Conservation (phyloP, 768 basidiomycete species). For the Amanita pallidorosea region DNA sequence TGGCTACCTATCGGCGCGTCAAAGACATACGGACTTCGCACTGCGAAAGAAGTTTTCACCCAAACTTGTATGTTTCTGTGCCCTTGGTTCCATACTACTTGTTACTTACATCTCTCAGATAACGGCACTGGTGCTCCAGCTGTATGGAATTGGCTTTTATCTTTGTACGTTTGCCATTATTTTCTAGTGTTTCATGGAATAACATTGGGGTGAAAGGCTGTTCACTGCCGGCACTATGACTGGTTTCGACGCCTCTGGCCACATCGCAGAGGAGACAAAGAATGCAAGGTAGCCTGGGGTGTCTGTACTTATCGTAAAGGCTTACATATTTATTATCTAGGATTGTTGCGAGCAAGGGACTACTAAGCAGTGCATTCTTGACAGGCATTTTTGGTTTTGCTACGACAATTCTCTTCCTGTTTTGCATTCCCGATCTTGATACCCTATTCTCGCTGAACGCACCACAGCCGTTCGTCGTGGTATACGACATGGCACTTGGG, state of each 20-base stretch:
- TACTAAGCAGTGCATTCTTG: conserved; percentile 65
- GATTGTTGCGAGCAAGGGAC: conserved; percentile 73
- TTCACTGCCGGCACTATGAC: conserved; percentile 84
- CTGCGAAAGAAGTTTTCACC: conserved; percentile 76
- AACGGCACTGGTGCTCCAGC: conserved; percentile 83
- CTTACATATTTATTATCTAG: conserved; percentile 21
- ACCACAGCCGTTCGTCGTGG: conserved; percentile 85
- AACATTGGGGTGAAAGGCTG: conserved; percentile 33
- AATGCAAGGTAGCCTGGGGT: conserved; percentile 44
- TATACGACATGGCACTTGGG: conserved; percentile 79
- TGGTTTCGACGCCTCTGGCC: conserved; percentile 85
- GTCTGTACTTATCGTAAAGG: background rate
- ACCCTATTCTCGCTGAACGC: conserved; percentile 66
- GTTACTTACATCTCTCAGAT: conserved; percentile 29
- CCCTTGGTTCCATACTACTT: background rate
- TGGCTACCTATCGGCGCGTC: conserved; percentile 92
- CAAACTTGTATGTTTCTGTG: conserved; percentile 47
- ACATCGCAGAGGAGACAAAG: conserved; percentile 84
- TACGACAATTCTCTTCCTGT: conserved; percentile 72
- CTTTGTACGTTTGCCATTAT: conserved; percentile 40
- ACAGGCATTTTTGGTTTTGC: conserved; percentile 74
- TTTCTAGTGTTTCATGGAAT: background rate
- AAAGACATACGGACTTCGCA: conserved; percentile 81
- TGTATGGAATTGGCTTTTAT: conserved; percentile 88
- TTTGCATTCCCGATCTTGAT: conserved; percentile 74